phyloP scores from a whole-genome alignment of 1,139 yeast species.

The Hansenula sp. region DNA sequence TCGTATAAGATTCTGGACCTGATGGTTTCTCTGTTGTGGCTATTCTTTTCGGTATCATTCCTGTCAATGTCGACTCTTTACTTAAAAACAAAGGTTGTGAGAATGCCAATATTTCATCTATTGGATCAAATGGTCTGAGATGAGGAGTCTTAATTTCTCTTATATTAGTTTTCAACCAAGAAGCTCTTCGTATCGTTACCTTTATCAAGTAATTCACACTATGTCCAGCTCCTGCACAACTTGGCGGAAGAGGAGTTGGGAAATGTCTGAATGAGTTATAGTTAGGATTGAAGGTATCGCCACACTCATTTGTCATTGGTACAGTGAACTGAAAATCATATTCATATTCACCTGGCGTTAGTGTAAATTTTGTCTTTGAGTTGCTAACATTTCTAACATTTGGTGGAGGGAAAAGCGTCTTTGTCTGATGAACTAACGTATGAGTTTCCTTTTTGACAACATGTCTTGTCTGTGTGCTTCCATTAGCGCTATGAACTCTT shows the following conservation, averaged over 20 bases:
- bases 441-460: constrained; percentile 31
- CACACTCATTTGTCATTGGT: constrained; percentile 49
- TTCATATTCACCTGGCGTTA: constrained; percentile 54
- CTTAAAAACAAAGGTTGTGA: constrained; percentile 33
- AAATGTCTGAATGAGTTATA: no score
- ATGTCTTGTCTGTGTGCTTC: constrained; percentile 5
- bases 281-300: no score
- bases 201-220: no score
- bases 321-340: constrained; percentile 55
- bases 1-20: constrained; percentile 4
- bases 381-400: constrained; percentile 44
- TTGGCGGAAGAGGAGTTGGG: no score
- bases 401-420: constrained; percentile 57
- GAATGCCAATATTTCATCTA: constrained; percentile 16
- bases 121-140: constrained; percentile 46
- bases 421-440: constrained; percentile 50
- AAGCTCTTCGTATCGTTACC: no score
- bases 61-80: constrained; percentile 33
- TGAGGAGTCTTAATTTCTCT: constrained; percentile 46
- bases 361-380: constrained; percentile 51
- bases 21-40: constrained; percentile 27
- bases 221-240: no score
- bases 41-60: constrained; percentile 37
- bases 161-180: constrained; percentile 44
- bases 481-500: constrained; percentile 7